Base-by-base conservation (phyloP, 192 early-diverging fungal species). In the Coemansia sp. region DNA sequence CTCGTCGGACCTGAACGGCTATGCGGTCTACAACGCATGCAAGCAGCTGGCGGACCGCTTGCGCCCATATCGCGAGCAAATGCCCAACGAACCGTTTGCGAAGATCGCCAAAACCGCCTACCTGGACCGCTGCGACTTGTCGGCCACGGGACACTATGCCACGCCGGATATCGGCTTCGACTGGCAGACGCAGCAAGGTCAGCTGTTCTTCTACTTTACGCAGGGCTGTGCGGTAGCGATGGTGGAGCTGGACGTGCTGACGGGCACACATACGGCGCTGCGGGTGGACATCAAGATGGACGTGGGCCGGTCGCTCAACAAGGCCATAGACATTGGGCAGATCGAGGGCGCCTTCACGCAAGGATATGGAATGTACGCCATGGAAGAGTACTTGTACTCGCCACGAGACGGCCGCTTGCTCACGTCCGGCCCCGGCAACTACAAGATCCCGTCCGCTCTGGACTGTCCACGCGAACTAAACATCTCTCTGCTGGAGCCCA, bases 261-360 rank as follows among this genome's bases (percentile, higher is more conserved):
- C 90, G 0, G 92, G 92, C 6, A 75, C 90, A 31, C 90, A 92
- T 58, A 79, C 83, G 32, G 84, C 87, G 15, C 52, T 81, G 28
- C 84, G 89, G 12, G 72, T 86, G 2, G 91, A 94, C 64, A 76
- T 94, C 43, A 69, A 81, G 42, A 93, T 94, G 90, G 92, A 94
- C 57, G 82, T 94, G 52, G 92, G 91, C 46, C 76, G 80, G 42
- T 86, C 85, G 23, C 82, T 94, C 38, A 94, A 94, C 65, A 89
- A 89, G 21, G 88, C 90, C 11, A 82, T 94, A 40, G 92, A 94
- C 67, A 80, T 93, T 48, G 92, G 92, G 6, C 90, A 94, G 66
- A 93, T 93, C 61, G 91, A 93, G 56, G 91, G 91, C 14, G 91
- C 89, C 6, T 93, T 91, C 68, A 68, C 84, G 5, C 90, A 92